phyloP scores from a whole-genome alignment of 805 yeast genomes.

The Schizosaccharomyces osmophilus region DNA sequence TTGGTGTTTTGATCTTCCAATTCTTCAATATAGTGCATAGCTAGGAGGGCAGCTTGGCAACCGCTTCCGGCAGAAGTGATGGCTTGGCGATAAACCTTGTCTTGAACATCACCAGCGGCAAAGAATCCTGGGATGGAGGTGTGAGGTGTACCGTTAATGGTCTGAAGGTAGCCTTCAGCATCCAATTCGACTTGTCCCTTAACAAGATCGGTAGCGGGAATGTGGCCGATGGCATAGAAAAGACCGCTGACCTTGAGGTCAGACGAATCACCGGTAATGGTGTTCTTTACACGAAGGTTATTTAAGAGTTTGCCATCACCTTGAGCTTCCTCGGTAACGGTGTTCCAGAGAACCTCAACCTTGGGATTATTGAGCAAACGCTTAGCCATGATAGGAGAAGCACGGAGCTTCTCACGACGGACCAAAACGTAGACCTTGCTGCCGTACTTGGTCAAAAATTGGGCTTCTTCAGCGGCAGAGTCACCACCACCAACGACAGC shows the following conservation, averaged over 20 bases:
- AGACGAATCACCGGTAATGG: slow-evolving; percentile 37
- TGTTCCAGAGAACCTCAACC: slow-evolving; percentile 72
- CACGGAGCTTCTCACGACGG: slow-evolving; percentile 83
- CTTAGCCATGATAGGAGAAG: slow-evolving; percentile 90
- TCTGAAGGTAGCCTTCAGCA: slow-evolving; percentile 67
- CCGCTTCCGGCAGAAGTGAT: slow-evolving; percentile 99
- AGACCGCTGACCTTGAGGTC: slow-evolving; percentile 70
- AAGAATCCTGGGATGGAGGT: slow-evolving; percentile 79
- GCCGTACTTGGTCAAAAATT: slow-evolving; percentile 89
- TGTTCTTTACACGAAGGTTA: slow-evolving; percentile 40
- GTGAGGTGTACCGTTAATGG: slow-evolving; percentile 68
- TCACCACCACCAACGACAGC: slow-evolving; percentile 99
- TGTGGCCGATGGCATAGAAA: slow-evolving; percentile 94
- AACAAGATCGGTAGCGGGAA: slow-evolving; percentile 76
- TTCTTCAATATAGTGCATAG: slow-evolving; percentile 62
- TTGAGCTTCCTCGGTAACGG: slow-evolving; percentile 65
- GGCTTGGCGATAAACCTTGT: slow-evolving; percentile 90
- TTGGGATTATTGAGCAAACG: slow-evolving; percentile 66
- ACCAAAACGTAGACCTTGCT: slow-evolving; percentile 84
- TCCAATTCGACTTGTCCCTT: slow-evolving; percentile 58
- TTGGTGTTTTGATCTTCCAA: slow-evolving; percentile 10
- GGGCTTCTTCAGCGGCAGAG: slow-evolving; percentile 97
- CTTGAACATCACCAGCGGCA: slow-evolving; percentile 99
- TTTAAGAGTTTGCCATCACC: slow-evolving; percentile 76
- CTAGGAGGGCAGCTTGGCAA: slow-evolving; percentile 96